Base-by-base conservation (phyloP, 108 stramenopile genomes). In the Nannochloropsis salina region DNA sequence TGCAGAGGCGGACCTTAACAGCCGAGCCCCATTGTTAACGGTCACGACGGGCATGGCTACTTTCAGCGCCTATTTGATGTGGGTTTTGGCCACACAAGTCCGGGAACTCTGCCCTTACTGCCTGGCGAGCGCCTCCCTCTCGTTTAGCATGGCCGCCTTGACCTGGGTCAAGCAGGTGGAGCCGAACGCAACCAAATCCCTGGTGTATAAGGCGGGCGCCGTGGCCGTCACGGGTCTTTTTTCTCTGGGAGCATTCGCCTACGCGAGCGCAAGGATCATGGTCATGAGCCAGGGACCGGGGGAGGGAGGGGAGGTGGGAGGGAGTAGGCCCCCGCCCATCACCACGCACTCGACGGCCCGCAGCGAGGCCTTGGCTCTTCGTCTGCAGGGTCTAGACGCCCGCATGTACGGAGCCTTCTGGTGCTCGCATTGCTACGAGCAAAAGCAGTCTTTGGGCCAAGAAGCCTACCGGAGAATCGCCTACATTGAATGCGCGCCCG, bases 401-500 rank as follows among this genome's bases (percentile, higher is more conserved):
- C 90, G 86, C 80, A 94, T 97, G 94, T 97, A 92, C 84, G 97
- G 97, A n/a, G 97, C 97, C 44, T 96, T 94, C 87, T 97, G 97
- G 97, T 97, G 97, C 89, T 92, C 93, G 22, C 97, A 97, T 83
- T 97, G 97, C 84, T 96, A 94, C 81, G 94, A 95, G 90, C 97
- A 97, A 87, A 97, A 97, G 85, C 86, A 95, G 90, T 22, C 85
- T 8, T 84, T 97, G 44, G 95, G 96, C 2, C 86, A 90, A 42
- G 91, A 96, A 87, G 96, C 95, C 42, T 93, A 95, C 90, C 82
- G 82, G 85, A 92, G 90, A 42, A 91, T 96, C 80, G 93, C 90
- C 18, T 97, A 97, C 87, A 83, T 96, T 15, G 97, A 97, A 90
- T 97, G 97, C 84, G 90, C 93, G 86, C 84, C 22, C 10, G 44